Evolutionary conservation across 2,329 filamentous ascomycete species (phyloP).

Genomic region (Apiospora aurea): DNA sequence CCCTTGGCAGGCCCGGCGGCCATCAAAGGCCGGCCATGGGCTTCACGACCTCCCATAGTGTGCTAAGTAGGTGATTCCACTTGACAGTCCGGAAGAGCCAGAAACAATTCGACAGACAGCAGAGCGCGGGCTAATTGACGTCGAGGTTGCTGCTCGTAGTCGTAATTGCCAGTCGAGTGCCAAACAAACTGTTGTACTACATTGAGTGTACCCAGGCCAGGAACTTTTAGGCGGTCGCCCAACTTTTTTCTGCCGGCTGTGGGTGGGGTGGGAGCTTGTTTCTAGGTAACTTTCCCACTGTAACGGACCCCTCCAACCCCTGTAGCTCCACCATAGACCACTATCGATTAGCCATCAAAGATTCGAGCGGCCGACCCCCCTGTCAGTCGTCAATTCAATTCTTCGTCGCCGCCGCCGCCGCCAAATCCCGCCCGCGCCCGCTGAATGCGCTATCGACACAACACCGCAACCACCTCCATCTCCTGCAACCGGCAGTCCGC

Average conservation of each 20-base stretch:
- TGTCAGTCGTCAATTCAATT: slow-evolving; percentile 17
- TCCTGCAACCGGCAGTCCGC: neutral
- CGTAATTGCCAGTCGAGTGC: neutral
- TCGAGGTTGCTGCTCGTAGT: neutral
- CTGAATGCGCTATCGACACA: neutral
- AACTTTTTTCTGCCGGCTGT: slow-evolving; percentile 24
- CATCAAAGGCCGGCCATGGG: slow-evolving; percentile 62
- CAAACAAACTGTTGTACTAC: neutral
- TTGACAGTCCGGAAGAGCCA: neutral
- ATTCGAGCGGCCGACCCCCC: neutral
- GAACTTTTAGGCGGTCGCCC: slow-evolving; percentile 17
- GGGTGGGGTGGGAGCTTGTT: slow-evolving; percentile 5
- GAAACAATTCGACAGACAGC: neutral
- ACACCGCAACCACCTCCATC: neutral
- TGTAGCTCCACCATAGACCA: neutral
- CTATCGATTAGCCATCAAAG: slow-evolving; percentile 12
- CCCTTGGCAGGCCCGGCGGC: slow-evolving; percentile 37
- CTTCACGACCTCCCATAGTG: slow-evolving; percentile 64
- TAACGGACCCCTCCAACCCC: neutral
- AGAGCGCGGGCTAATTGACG: neutral
- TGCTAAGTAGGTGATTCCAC: slow-evolving; percentile 27
- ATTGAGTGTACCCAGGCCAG: neutral
- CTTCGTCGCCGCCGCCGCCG: neutral
- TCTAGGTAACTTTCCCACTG: slow-evolving; percentile 5
- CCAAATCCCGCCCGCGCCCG: neutral